Percentiles rank a stretch among this genome's conserved stretches.
Conservation (phyloP, 352 stramenopile species). For the Pythium grandisporangium region DNA sequence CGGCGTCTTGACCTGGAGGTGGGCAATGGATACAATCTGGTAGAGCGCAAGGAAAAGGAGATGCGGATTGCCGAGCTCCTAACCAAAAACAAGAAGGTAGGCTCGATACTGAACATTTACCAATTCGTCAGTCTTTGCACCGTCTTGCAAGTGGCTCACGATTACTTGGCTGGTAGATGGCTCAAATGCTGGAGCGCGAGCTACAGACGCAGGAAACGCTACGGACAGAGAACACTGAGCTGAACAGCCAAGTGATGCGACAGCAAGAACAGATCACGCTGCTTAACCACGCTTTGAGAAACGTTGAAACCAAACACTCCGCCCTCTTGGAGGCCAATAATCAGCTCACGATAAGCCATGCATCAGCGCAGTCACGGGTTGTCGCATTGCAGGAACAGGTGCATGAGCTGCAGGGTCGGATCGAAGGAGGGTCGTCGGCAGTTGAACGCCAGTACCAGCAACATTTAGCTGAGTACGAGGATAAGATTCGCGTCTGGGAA, state of each 20-base stretch:
- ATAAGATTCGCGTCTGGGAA: constrained; percentile 28
- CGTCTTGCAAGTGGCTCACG: not conserved
- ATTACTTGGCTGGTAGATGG: constrained; percentile 19
- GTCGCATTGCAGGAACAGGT: constrained; percentile 22
- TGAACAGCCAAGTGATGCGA: constrained; percentile 15
- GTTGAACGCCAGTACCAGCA: too few relatives aligned
- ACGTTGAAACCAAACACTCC: constrained; percentile 26
- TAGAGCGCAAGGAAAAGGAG: constrained; percentile 54
- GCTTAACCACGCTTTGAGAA: constrained; percentile 24
- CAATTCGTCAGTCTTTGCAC: not conserved
- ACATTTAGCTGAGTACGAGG: constrained; percentile 22
- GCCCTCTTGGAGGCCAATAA: constrained; percentile 18
- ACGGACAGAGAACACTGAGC: constrained; percentile 17
- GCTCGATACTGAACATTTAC: too few relatives aligned
- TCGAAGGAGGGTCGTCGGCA: too few relatives aligned
- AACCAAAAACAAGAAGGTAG: constrained; percentile 49
- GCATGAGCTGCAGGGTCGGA: constrained; percentile 15
- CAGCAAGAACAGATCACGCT: constrained; percentile 24
- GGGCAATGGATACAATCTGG: constrained; percentile 37
- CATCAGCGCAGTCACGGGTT: constrained; percentile 18
- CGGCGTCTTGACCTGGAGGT: constrained; percentile 43
- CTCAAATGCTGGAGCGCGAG: constrained; percentile 42
- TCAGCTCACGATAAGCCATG: constrained; percentile 19
- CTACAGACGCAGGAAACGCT: constrained; percentile 24
- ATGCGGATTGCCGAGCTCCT: constrained; percentile 45